Conservation (phyloP, 345 rosid genomes). For the Salix exigua region DNA sequence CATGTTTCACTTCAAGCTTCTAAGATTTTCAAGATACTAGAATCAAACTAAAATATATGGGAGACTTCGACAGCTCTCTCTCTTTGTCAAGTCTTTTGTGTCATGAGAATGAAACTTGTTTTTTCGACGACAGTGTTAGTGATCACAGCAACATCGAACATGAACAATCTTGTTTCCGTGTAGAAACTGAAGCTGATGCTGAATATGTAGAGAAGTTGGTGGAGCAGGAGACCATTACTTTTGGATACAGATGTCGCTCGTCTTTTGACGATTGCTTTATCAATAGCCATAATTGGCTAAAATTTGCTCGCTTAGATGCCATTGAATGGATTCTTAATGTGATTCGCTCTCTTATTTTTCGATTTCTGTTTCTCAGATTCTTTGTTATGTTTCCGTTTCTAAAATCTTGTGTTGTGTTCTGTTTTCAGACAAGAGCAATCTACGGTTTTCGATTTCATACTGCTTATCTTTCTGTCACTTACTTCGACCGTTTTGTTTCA, state of each 20-base stretch:
- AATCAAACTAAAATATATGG: constrained; percentile 20
- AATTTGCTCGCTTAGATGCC: constrained; percentile 54
- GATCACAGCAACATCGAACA: no score
- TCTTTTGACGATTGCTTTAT: constrained; percentile 13
- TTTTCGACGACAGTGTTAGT: constrained; percentile 11
- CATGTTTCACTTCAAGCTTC: constrained; percentile 14
- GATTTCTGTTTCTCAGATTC: background rate
- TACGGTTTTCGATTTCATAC: constrained; percentile 67
- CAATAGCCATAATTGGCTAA: constrained; percentile 21
- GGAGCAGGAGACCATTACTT: constrained; percentile 30
- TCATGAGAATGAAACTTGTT: constrained; percentile 42
- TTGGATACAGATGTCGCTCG: constrained; percentile 17
- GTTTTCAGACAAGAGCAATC: constrained; percentile 48
- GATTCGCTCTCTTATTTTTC: constrained; percentile 2
- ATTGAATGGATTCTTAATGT: constrained; percentile 81
- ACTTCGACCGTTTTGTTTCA: constrained; percentile 67
- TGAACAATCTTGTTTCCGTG: constrained; percentile 9
- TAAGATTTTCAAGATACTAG: background rate
- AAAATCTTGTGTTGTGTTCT: background rate
- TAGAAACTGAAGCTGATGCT: constrained; percentile 30
- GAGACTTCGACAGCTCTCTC: constrained; percentile 24
- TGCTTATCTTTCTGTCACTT: constrained; percentile 61
- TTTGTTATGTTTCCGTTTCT: background rate
- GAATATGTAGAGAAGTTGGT: constrained; percentile 37
- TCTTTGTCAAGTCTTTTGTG: constrained; percentile 54